Base-by-base conservation (phyloP, 805 yeast species). In the Isabelozyma gotoi region DNA sequence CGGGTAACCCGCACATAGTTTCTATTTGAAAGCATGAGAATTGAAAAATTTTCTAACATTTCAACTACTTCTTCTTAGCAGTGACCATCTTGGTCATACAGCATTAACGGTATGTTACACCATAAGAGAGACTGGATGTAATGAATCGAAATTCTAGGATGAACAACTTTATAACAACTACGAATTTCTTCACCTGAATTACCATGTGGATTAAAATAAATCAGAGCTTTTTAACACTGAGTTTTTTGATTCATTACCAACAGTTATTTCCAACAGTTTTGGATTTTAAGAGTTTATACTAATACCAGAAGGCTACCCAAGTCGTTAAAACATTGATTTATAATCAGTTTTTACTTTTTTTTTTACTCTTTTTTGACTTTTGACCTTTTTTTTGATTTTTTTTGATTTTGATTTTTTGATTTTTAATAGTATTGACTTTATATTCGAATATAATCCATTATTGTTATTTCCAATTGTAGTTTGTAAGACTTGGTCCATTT, bases 151-250 rank as follows among this genome's bases (percentile, higher is more conserved):
- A 42, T 49, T 40, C 41, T 27, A 42, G 64, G 71, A 67, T 66
- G 71, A 66, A 64, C 52, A 47, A 10, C 48, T 50, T 48, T 47
- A 55, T 49, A 51, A 59, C 57, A 49, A 61, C 65, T 60, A 67
- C 71, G 85, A 80, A 81, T 81, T 81, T 81, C 85, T 81, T 81
- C 85, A 80, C 77, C 85, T 80, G 84, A 80, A 77, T 53, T 59
- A 58, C 68, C 73, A 63, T 76, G 78, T 76, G 70, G 84, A 77
- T 74, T 73, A 76, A 62, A 58, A 54, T 62, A 72, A 67, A 57
- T 59, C 84, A 76, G 81, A 76, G 85, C 85, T 81, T 81, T 81
- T 81, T 81, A 81, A 81, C 85, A 77, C 85, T 81, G 85, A 76
- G 61, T 21, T 21, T 21, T 21, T 21, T 21, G 29, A 21, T 21